phyloP scores from a whole-genome alignment of 2,329 filamentous ascomycete species.

The Botrytis pseudocinerea region DNA sequence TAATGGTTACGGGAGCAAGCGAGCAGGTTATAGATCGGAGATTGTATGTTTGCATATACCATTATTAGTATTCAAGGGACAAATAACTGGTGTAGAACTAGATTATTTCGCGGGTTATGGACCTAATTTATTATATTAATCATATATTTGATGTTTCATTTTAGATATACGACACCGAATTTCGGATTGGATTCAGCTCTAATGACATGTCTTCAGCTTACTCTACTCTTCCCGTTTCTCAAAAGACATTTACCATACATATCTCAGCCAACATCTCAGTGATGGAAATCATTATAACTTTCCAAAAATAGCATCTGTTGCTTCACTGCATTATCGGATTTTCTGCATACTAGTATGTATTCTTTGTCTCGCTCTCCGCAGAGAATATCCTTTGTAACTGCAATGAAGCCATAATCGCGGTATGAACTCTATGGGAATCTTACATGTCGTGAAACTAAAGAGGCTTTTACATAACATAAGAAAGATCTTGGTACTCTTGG shows the following conservation, averaged over 20 bases:
- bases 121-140: conserved; percentile 8
- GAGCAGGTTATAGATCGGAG: conserved; percentile 11
- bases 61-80: background rate
- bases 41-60: conserved; percentile 1
- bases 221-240: background rate
- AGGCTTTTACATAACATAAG: background rate
- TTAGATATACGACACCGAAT: background rate
- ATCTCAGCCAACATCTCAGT: background rate
- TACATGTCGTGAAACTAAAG: background rate
- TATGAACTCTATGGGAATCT: background rate
- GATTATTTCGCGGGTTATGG: background rate
- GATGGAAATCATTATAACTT: background rate
- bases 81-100: conserved; percentile 13
- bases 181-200: background rate
- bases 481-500: background rate
- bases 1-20: background rate
- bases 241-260: background rate
- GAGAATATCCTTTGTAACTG: background rate
- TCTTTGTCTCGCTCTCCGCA: background rate
- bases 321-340: background rate
- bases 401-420: background rate
- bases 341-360: background rate
- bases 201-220: background rate
- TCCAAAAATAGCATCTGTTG: conserved; percentile 1
- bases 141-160: background rate